Base-by-base conservation (phyloP, 495 filamentous ascomycete genomes). In the Delitschia confertaspora region DNA sequence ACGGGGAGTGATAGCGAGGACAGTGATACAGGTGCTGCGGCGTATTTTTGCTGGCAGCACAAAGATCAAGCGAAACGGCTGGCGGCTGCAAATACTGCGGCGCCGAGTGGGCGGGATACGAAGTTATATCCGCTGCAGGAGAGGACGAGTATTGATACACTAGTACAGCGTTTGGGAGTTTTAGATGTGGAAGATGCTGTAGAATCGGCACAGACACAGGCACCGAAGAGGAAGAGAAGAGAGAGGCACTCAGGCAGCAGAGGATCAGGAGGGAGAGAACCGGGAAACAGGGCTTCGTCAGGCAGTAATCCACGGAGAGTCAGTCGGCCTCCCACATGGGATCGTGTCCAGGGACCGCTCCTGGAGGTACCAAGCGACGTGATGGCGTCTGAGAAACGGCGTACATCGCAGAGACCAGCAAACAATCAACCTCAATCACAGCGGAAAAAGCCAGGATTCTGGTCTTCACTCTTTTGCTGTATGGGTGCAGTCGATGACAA, bases 41-140 rank as follows among this genome's bases (percentile, higher is more conserved):
- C 71, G 21, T 77, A 74, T 41, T 98, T 85, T 60, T 98, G 91
- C 70, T 93, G 85, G 81, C 83, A 93, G 57, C 91, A 98, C 63
- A 85, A 85, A 53, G 85, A 93, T 46, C 91, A 98, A 61, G 85
- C 85, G 16, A 62, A 55, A 4, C 51, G 51, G 14, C 34, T 67
- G 3, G 43, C 55, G 19, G 39, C 51, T 10, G 40, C 45, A 7
- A 45, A 54, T 44, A 42, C 27, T 27, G 22, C 38, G 21, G 19
- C 34, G 22, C 35, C 37, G n/a, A 19, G 49, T 23, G 14, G 31
- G 25, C 20, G 45, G 42, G 38, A 51, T 32, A 58, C 56, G 6
- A 57, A 54, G 24, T 59, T 71, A 3, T 55, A 49, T 33, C 55
- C 65, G 9, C 41, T 75, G 18, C 69, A 78, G 53, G 66, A 76